Evolutionary conservation across 2,329 filamentous ascomycete genomes (phyloP), one percentile per base, ranked within the genome.

Genomic region (Cercospora sp.): DNA sequence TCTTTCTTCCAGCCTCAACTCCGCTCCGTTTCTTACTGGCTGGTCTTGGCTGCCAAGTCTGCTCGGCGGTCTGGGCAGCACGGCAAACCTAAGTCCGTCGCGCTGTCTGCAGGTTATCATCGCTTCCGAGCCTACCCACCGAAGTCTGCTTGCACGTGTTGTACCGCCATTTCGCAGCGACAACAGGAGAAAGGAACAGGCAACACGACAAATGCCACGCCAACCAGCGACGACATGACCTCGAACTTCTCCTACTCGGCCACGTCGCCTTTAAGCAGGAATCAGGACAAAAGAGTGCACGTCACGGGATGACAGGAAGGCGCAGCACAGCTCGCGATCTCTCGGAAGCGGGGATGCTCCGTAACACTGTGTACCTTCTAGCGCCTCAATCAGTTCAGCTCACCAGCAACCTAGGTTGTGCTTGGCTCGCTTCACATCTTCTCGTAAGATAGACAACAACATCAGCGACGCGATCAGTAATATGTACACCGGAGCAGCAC

Each of bases 331-430:
- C 31, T 39, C 28, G 48, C 61, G 30, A 16, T 26, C 61, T 23
- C 36, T 28, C 62, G 62, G 51, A 20, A 64, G 62, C 62, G 58
- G 45, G 62, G 53, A 13, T 64, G 62, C 62, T 58, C 62, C 62
- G 62, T 64, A 64, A n/a, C 62, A 23, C 51, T 64, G 7, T 36
- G 12, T 53, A 53, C 16, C 45, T 51, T 63, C 20, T 51, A 63
- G 60, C 60, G 42, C 61, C n/a, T 33, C 61, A 23, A 45, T 51
- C 42, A 31, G 45, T 30, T 23, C 42, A 63, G 45, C 45, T 23
- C 31, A 39, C 33, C 31, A n/a, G 7, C 42, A 63, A 59, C 28
- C 55, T 53, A 36, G 18, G 28, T 63, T 20, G 28, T 26, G 36
- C 48, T 51, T 55, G 48, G 23, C 26, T 23, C 60, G 26, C 60